Evolutionary conservation across 2,329 filamentous ascomycete genomes (phyloP), one percentile per base, ranked within the genome.

Genomic region (Cadophora luteo-olivacea): DNA sequence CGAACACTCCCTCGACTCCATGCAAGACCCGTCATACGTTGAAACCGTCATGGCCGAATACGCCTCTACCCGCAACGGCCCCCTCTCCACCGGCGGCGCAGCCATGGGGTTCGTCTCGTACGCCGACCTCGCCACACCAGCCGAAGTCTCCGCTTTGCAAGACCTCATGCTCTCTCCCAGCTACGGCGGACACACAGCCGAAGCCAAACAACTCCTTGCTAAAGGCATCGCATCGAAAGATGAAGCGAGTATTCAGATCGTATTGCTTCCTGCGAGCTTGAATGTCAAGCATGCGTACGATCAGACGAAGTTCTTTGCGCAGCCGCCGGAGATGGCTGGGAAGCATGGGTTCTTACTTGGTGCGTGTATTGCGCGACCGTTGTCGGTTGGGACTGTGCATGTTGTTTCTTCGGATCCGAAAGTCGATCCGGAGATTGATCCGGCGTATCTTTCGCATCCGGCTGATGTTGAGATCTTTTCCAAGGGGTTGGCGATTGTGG

Each of bases 21-120:
- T 69, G 6, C 48, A 33, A 22, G 45, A 52, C n/a, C 63, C 65
- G 1, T 29, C 57, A n/a, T 61, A 49, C 25, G 52, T 29, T n/a
- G 19, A 45, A 22, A 29, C 54, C 1, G 58, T 63, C 24, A 51
- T 54, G 38, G 61, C 60, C 11, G 48, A 63, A 19, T 69, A 69
- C 62, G 64, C 60, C 16, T 54, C 58, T 19, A 54, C 62, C 3
- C 49, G 63, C 33, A 57, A 24, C 4, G 67, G 67, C 1, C 57
- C 60, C 4, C 66, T 58, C 29, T 60, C 29, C 16, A 64, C 51
- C 8, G 64, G 64, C 12, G 67, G 67, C 16, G 63, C 66, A 54
- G 36, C 32, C 14, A 69, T 66, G 64, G 67, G 63, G 33, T 60
- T 68, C 36, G 52, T 68, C 11, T 68, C 66, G 9, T 68, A 68